These are phyloP conservation scores for Blastocystis sp. DNA, from an alignment of 352 stramenopile genomes.

Conservation along the genomic window DNA sequence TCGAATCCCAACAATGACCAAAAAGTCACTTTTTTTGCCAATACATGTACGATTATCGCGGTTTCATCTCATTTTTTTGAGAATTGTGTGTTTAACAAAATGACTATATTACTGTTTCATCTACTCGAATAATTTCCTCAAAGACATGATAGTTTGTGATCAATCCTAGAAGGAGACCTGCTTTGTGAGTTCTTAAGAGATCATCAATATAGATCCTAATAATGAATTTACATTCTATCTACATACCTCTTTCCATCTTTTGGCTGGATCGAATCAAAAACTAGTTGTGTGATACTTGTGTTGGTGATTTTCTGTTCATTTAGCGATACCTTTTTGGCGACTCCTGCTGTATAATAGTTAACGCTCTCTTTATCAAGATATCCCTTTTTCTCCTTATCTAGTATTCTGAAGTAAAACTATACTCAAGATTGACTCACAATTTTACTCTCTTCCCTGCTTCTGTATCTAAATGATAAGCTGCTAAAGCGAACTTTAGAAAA, in stretches of 20 bases:
- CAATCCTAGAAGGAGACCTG: background rate
- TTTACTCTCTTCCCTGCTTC: background rate
- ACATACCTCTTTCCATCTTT: background rate
- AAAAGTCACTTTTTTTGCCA: background rate
- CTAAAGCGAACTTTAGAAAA: background rate
- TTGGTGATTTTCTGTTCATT: background rate
- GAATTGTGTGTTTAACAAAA: background rate
- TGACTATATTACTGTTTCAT: background rate
- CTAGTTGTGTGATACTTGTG: background rate
- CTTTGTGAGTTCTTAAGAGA: background rate
- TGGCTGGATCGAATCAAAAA: background rate
- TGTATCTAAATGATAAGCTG: background rate
- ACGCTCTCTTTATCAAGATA: background rate
- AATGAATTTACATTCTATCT: background rate
- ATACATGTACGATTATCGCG: background rate
- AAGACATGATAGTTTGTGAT: background rate
- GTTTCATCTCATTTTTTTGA: background rate
- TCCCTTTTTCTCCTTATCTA: slow-evolving; percentile 1
- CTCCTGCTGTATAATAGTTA: background rate
- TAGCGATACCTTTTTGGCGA: background rate
- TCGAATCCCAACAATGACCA: background rate
- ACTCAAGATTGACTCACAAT: background rate
- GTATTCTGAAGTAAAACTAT: background rate
- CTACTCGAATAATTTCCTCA: background rate
- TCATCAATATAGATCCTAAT: background rate